Evolutionary conservation across 1,284 basidiomycete species (phyloP), one percentile per base, ranked within the genome.

Genomic region (Heterobasidion irregulare): DNA sequence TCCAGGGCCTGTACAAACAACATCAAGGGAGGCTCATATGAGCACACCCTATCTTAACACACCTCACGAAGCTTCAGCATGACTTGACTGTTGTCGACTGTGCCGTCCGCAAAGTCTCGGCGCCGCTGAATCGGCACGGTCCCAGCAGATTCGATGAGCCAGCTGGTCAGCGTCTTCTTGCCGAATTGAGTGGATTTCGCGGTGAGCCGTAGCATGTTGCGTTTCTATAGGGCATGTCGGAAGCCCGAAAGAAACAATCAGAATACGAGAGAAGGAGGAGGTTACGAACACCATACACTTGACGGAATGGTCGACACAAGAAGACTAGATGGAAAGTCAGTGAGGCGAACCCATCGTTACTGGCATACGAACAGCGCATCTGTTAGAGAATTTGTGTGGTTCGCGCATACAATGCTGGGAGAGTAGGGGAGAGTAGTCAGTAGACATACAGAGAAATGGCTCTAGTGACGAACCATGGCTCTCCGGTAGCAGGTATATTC

Each of bases 101-200:
- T 68, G 41, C 68, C 75, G 54, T 83, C 75, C 0, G 65, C 62
- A 60, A 74, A 80, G 64, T 94, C 91, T 61, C 86, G 89, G 47
- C 80, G 76, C 54, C 92, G 75, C 65, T 86, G 82, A 48, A 94
- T 79, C 0, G 91, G 92, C 1, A 94, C 77, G 1, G 92, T 91
- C 13, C 91, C 91, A 2, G 88, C 87, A 32, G 84, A 84, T 65
- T 93, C 90, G 53, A 94, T 91, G 16, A 94, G 76, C 91, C 92
- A 92, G 60, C 86, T 90, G 2, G 87, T 91, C 67, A 94, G 91
- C 2, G 89, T 93, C 58, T 68, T 76, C 53, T 77, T 83, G 6
- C 90, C 88, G 62, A 94, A 94, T 63, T 89, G 86, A 1, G 90
- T 91, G 33, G 88, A 80, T 65, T 94, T 94, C 10, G 91, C 91